These are phyloP conservation scores for Camellia sinensis DNA, from an alignment of 148 eudicot genomes.

Conservation along the genomic window DNA sequence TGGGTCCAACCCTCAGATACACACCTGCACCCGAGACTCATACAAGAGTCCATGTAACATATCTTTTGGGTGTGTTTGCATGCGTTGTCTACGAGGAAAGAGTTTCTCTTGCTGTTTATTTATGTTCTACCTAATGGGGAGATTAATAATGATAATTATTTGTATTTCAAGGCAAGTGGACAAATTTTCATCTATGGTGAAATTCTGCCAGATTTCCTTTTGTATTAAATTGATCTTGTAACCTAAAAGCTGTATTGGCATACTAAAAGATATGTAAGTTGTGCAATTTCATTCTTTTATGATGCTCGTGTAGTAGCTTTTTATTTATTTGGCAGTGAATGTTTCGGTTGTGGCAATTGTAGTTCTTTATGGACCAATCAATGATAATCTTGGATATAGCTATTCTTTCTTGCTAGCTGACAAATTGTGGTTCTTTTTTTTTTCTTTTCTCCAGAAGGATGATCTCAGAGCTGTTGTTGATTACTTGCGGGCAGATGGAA, in stretches of 20 bases:
- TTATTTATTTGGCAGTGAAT: not conserved
- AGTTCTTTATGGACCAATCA: constrained; percentile 10
- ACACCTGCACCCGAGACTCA: too few species aligned
- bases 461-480: constrained; percentile 90
- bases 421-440: constrained; percentile 4
- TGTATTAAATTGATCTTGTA: not conserved
- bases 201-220: too few species aligned
- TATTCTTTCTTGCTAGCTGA: constrained; percentile 7
- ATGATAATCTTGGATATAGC: not conserved
- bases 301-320: not conserved
- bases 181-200: too few species aligned
- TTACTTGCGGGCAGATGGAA: constrained; percentile 80
- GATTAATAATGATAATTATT: not conserved
- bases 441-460: constrained; percentile 62
- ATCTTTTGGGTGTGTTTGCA: not conserved
- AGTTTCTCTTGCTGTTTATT: not conserved
- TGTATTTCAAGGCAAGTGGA: not conserved
- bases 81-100: not conserved
- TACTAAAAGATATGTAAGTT: too few species aligned
- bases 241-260: constrained; percentile 5
- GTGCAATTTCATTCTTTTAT: not conserved
- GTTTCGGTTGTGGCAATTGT: not conserved
- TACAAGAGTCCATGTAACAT: too few species aligned
- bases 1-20: too few species aligned
- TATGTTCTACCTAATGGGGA: not conserved